Evolutionary conservation across 116 monocot genomes (phyloP).

Genomic region (Dioscorea cayenensis): DNA sequence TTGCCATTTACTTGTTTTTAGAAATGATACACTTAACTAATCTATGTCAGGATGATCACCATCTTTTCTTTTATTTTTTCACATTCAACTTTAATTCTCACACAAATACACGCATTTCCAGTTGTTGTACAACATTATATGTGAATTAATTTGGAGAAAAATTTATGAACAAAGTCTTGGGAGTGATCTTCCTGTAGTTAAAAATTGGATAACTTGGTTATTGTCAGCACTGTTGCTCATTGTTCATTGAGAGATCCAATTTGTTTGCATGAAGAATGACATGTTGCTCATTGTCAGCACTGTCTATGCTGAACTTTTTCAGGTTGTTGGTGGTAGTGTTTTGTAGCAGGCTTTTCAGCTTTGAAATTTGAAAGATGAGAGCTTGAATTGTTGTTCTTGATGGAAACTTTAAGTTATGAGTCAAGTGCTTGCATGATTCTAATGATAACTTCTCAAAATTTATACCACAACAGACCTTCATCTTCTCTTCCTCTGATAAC

Average conservation of each 20-base stretch:
- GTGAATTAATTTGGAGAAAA: too few relatives aligned
- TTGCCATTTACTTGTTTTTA: too few relatives aligned
- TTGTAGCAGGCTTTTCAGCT: constrained; percentile 61
- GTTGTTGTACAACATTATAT: too few relatives aligned
- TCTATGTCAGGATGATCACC: neutral
- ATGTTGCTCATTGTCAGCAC: constrained; percentile 26
- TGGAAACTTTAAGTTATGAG: constrained; percentile 63
- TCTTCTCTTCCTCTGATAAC: constrained; percentile 77
- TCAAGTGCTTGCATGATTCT: constrained; percentile 69
- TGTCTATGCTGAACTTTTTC: neutral
- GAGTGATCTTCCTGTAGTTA: constrained; percentile 43
- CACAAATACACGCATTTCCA: too few relatives aligned
- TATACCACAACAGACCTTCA: constrained; percentile 61
- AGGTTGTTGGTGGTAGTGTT: constrained; percentile 17
- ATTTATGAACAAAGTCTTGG: too few relatives aligned
- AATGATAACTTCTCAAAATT: constrained; percentile 75
- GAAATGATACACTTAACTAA: neutral
- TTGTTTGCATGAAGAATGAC: constrained; percentile 63
- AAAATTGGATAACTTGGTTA: constrained; percentile 6
- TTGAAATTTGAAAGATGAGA: constrained; percentile 54
- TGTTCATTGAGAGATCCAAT: constrained; percentile 30
- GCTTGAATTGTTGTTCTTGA: constrained; percentile 64
- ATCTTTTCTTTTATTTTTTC: constrained; percentile 13
- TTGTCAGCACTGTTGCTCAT: too few relatives aligned
- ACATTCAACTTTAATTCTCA: too few relatives aligned